A percentile compares a stretch with the other conserved stretches of the same genome.
These are phyloP conservation scores for Penicillium nucicola DNA, from an alignment of 495 filamentous ascomycete genomes.

Conservation along the genomic window DNA sequence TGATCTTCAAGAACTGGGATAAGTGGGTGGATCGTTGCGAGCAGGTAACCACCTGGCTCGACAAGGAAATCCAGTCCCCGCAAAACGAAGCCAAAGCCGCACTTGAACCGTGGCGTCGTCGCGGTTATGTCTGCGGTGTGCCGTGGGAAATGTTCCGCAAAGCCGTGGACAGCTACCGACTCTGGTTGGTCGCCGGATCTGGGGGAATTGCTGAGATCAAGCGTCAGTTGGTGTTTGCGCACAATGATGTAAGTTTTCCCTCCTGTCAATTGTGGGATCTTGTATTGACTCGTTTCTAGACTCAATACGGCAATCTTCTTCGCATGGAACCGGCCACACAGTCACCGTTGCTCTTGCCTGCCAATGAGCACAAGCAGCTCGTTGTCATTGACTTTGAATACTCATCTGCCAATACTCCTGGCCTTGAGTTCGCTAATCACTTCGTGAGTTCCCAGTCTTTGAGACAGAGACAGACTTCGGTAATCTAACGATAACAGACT, in stretches of 20 bases:
- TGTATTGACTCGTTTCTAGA: slow-evolving; percentile 48
- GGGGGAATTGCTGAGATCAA: slow-evolving; percentile 64
- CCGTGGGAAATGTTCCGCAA: slow-evolving; percentile 77
- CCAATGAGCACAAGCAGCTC: slow-evolving; percentile 90
- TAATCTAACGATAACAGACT: slow-evolving; percentile 37
- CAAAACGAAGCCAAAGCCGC: slow-evolving; percentile 31
- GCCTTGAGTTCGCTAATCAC: slow-evolving; percentile 95
- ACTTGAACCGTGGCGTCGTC: slow-evolving; percentile 57
- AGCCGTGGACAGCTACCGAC: slow-evolving; percentile 73
- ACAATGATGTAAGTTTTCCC: slow-evolving; percentile 81
- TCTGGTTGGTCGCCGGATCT: slow-evolving; percentile 69
- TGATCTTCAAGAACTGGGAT: slow-evolving; percentile 91
- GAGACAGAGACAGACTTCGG: not conserved
- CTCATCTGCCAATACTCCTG: slow-evolving; percentile 81
- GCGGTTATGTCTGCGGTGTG: slow-evolving; percentile 79
- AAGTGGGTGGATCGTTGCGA: slow-evolving; percentile 84
- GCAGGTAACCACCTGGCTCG: slow-evolving; percentile 72
- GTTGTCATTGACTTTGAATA: slow-evolving; percentile 99
- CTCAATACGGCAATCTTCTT: slow-evolving; percentile 97
- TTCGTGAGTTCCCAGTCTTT: slow-evolving; percentile 57
- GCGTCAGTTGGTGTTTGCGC: slow-evolving; percentile 82
- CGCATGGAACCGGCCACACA: slow-evolving; percentile 79
- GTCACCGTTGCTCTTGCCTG: slow-evolving; percentile 83
- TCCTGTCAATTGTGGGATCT: not conserved
- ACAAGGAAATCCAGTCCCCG: slow-evolving; percentile 57